Evolutionary conservation across 805 yeast species (phyloP).

Genomic region (Middelhovenomyces tepae): DNA sequence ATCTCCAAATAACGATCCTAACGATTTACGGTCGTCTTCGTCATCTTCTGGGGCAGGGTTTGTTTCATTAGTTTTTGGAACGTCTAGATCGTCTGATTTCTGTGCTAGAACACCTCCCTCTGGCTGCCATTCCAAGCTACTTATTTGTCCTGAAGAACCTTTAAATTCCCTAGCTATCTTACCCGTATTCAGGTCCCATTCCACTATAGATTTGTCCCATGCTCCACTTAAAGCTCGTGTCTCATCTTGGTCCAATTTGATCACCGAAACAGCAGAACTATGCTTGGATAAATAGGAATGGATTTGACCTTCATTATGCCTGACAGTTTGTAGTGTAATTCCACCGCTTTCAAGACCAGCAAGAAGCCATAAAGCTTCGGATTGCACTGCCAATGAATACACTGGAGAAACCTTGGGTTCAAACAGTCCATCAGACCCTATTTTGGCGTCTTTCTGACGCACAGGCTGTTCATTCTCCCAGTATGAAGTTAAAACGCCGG

Average conservation of each 20-base stretch:
- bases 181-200: slow-evolving; percentile 86
- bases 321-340: slow-evolving; percentile 69
- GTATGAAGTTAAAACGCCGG: slow-evolving; percentile 74
- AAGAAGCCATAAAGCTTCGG: slow-evolving; percentile 73
- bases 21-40: slow-evolving; percentile 20
- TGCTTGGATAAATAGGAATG: slow-evolving; percentile 72
- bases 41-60: slow-evolving; percentile 14
- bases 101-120: slow-evolving; percentile 18
- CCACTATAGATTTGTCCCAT: slow-evolving; percentile 76
- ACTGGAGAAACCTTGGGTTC: slow-evolving; percentile 63
- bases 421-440: slow-evolving; percentile 27
- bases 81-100: slow-evolving; percentile 16
- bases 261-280: slow-evolving; percentile 62
- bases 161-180: slow-evolving; percentile 37
- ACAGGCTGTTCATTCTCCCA: slow-evolving; percentile 97
- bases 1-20: slow-evolving; percentile 53
- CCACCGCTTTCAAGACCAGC: slow-evolving; percentile 79
- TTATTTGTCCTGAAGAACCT: slow-evolving; percentile 69
- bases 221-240: slow-evolving; percentile 66
- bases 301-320: slow-evolving; percentile 74
- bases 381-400: slow-evolving; percentile 75
- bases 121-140: slow-evolving; percentile 54
- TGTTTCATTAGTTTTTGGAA: slow-evolving; percentile 14
- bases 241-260: slow-evolving; percentile 55
- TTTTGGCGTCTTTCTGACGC: slow-evolving; percentile 35